phyloP scores from a whole-genome alignment of 164 flowering plant species.

The Platanus orientalis region DNA sequence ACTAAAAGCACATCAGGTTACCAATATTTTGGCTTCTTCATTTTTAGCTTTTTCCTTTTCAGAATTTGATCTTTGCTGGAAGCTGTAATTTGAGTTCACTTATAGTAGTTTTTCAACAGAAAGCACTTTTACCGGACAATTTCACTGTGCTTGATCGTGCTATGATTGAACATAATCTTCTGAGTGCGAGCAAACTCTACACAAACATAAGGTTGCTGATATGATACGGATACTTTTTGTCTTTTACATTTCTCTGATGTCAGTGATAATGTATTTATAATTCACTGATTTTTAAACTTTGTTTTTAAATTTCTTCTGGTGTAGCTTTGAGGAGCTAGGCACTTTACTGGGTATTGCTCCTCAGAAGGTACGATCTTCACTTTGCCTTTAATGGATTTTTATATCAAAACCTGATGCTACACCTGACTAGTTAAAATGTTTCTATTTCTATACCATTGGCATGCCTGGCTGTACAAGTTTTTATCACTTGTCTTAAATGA shows the following conservation, averaged over 20 bases:
- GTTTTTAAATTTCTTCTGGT: slow-evolving; percentile 1
- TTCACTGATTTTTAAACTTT: neutral
- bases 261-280: neutral
- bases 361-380: slow-evolving; percentile 49
- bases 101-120: slow-evolving; percentile 35
- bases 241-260: too few species aligned
- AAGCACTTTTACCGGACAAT: slow-evolving; percentile 92
- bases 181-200: slow-evolving; percentile 97
- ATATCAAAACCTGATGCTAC: too few species aligned
- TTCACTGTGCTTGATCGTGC: slow-evolving; percentile 98
- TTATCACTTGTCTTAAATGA: too few species aligned
- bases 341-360: slow-evolving; percentile 89
- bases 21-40: neutral
- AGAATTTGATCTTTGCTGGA: slow-evolving; percentile 1
- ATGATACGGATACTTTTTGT: too few species aligned
- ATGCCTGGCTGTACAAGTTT: too few species aligned
- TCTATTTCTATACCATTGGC: too few species aligned
- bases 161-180: slow-evolving; percentile 98
- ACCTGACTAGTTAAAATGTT: too few species aligned
- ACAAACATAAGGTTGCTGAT: slow-evolving; percentile 75
- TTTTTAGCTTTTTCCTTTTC: slow-evolving; percentile 1
- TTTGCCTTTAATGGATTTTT: too few species aligned
- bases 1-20: slow-evolving; percentile 88
- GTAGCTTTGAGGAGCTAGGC: slow-evolving; percentile 91
- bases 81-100: neutral